Conservation (phyloP, 495 filamentous ascomycete genomes). For the Aspergillus egyptiacus region DNA sequence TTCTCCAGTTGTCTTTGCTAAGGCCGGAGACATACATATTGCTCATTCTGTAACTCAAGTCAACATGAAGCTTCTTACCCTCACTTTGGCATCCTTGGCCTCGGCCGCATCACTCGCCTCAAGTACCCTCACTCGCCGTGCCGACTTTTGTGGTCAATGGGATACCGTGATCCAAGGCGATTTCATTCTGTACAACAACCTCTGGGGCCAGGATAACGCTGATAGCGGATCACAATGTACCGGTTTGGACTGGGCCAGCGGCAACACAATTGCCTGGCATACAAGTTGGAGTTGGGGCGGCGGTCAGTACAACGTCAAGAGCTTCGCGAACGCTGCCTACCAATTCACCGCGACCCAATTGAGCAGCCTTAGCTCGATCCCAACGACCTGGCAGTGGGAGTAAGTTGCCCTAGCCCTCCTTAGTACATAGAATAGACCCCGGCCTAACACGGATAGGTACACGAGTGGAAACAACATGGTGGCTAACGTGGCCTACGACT, state of each 20-base stretch:
- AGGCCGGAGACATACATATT: background rate
- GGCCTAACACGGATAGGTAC: slow-evolving; percentile 38
- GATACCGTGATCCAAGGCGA: slow-evolving; percentile 36
- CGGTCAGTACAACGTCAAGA: slow-evolving; percentile 49
- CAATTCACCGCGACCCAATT: slow-evolving; percentile 41
- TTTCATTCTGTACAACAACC: slow-evolving; percentile 51
- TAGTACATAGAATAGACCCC: background rate
- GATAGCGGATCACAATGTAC: slow-evolving; percentile 54
- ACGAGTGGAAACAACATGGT: slow-evolving; percentile 47
- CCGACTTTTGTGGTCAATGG: slow-evolving; percentile 48
- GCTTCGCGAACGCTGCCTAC: slow-evolving; percentile 50
- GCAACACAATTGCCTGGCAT: slow-evolving; percentile 48
- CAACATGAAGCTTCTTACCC: slow-evolving; percentile 35
- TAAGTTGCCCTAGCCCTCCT: slow-evolving; percentile 21
- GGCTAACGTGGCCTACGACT: slow-evolving; percentile 62
- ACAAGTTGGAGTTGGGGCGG: slow-evolving; percentile 55
- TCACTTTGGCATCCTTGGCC: slow-evolving; percentile 30
- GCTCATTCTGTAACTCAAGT: background rate
- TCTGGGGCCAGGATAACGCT: slow-evolving; percentile 43
- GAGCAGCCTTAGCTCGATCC: slow-evolving; percentile 45
- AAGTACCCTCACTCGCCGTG: slow-evolving; percentile 34
- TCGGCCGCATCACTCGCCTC: slow-evolving; percentile 33
- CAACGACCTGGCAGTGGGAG: slow-evolving; percentile 50
- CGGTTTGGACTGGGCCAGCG: slow-evolving; percentile 41
- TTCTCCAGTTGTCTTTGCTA: too few species aligned